These are phyloP conservation scores for Eucalyptus brandiana DNA, from an alignment of 345 rosid genomes.

Conservation along the genomic window DNA sequence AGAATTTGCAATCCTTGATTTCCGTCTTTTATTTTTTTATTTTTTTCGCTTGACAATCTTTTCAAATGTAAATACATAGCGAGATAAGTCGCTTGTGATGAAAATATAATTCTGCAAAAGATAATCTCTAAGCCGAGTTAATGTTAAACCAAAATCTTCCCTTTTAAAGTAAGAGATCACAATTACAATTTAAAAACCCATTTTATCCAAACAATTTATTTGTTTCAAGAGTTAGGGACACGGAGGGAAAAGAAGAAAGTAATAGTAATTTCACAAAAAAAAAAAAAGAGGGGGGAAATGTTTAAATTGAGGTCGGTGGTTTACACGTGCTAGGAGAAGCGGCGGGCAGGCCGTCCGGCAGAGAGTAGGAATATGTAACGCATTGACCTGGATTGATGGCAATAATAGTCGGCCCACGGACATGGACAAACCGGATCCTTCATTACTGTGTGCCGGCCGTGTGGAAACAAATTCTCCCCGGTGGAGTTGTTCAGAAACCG, in stretches of 20 bases:
- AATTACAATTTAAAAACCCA: background rate
- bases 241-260: background rate
- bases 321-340: background rate
- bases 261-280: background rate
- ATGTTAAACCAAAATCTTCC: no score
- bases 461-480: background rate
- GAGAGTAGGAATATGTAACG: background rate
- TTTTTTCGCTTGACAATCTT: no score
- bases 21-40: accelerated
- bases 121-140: no score
- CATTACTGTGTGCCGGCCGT: background rate
- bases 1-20: background rate
- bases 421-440: background rate
- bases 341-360: background rate
- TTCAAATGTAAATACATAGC: no score
- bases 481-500: background rate
- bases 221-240: background rate
- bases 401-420: background rate
- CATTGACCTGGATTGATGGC: background rate
- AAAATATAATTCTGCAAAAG: background rate
- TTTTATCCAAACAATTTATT: background rate
- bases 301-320: background rate
- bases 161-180: background rate
- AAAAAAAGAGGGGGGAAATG: background rate
- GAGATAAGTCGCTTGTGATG: no score